These are phyloP conservation scores for Fusarium compactum DNA, from an alignment of 2,329 filamentous ascomycete species.

Conservation along the genomic window DNA sequence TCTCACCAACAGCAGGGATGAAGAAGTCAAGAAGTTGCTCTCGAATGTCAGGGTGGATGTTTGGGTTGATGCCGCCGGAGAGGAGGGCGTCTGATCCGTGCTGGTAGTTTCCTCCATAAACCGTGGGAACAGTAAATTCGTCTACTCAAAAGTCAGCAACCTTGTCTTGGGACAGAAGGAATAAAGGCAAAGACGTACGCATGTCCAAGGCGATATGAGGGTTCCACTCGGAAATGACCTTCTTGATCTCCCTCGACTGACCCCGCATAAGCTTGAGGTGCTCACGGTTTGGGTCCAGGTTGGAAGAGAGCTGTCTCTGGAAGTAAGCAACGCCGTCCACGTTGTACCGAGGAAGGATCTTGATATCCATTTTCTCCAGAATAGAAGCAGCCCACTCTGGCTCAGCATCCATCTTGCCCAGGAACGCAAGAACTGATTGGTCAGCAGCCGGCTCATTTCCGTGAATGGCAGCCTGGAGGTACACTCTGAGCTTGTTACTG, in stretches of 20 bases:
- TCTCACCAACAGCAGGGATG: constrained; percentile 1
- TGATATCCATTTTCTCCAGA: constrained; percentile 29
- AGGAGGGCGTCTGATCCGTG: constrained; percentile 7
- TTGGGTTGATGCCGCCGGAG: constrained; percentile 6
- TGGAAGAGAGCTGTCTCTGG: constrained; percentile 13
- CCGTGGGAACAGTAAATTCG: constrained; percentile 4
- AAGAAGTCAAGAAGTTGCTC: constrained; percentile 14
- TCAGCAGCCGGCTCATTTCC: constrained; percentile 28
- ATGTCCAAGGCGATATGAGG: constrained; percentile 19
- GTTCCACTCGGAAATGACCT: constrained; percentile 1
- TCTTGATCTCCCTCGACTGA: constrained; percentile 13
- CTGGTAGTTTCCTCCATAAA: constrained; percentile 18
- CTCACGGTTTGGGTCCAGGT: constrained; percentile 20
- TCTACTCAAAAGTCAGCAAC: not conserved
- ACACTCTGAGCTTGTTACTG: not conserved
- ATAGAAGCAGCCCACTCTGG: constrained; percentile 6
- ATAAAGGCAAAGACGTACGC: not conserved
- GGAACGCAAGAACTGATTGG: not conserved
- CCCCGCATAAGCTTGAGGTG: constrained; percentile 12
- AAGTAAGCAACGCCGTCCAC: constrained; percentile 26
- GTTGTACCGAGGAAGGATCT: constrained; percentile 20
- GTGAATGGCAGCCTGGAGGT: constrained; percentile 21
- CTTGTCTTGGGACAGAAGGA: too few relatives aligned
- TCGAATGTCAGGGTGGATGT: constrained; percentile 18
- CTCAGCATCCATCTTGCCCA: constrained; percentile 26